A percentile compares a stretch with the other conserved stretches of the same genome.
phyloP scores from a whole-genome alignment of 768 basidiomycete species.

The Omphalotus guepiniiformis region DNA sequence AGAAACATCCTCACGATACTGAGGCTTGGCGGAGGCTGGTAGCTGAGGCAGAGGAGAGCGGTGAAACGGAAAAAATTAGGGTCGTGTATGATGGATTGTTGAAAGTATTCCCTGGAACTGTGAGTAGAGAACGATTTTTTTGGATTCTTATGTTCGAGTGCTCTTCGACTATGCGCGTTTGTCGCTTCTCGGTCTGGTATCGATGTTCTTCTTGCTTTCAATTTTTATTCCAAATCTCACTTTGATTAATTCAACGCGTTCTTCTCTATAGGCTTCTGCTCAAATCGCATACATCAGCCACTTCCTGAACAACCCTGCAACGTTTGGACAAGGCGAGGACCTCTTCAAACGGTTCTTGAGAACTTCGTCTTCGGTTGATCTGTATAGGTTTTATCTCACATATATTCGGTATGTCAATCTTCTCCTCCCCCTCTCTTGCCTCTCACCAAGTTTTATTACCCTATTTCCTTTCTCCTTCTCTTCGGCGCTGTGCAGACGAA shows the following conservation, averaged over 20 bases:
- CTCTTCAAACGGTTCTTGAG: slow-evolving; percentile 88
- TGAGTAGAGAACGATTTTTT: slow-evolving; percentile 44
- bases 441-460: slow-evolving; percentile 9
- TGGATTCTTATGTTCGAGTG: no score
- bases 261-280: slow-evolving; percentile 56
- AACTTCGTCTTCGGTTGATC: slow-evolving; percentile 80
- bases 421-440: slow-evolving; percentile 15
- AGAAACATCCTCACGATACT: slow-evolving; percentile 65
- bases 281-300: slow-evolving; percentile 85
- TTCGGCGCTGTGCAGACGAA: slow-evolving; percentile 42
- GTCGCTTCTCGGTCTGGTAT: no score
- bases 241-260: no score
- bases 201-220: no score
- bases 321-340: slow-evolving; percentile 75
- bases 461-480: slow-evolving; percentile 11
- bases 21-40: slow-evolving; percentile 77
- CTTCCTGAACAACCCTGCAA: slow-evolving; percentile 57
- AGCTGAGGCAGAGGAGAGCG: slow-evolving; percentile 68
- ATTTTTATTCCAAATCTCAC: neutral
- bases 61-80: slow-evolving; percentile 77
- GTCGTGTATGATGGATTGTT: slow-evolving; percentile 80
- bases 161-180: no score
- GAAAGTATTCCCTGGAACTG: slow-evolving; percentile 87
- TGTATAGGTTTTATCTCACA: slow-evolving; percentile 91
- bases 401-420: slow-evolving; percentile 76